phyloP scores from a whole-genome alignment of 1,284 basidiomycete species.

The Laetiporus sulphureus region DNA sequence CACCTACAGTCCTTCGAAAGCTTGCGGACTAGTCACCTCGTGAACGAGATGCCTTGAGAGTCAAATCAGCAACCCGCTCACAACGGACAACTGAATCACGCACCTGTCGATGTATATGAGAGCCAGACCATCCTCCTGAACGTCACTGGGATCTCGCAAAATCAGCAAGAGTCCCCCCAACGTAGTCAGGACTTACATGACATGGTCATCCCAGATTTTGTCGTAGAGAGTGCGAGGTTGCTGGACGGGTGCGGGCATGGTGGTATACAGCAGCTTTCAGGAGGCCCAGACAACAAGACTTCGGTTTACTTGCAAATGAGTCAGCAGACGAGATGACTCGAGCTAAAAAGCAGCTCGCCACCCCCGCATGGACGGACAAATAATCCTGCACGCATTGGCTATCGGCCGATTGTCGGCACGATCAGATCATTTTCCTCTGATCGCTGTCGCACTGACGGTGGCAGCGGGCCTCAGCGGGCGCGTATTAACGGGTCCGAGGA shows the following conservation, averaged over 20 bases:
- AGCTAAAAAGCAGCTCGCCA: neutral
- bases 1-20: slow-evolving; percentile 87
- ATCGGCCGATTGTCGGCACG: no score
- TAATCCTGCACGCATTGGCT: no score
- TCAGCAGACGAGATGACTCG: no score
- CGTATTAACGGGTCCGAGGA: no score
- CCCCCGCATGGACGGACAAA: no score
- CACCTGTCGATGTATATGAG: slow-evolving; percentile 92
- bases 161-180: slow-evolving; percentile 3
- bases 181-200: slow-evolving; percentile 56
- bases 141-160: slow-evolving; percentile 39
- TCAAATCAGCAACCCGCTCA: slow-evolving; percentile 3
- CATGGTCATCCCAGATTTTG: slow-evolving; percentile 95
- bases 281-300: no score
- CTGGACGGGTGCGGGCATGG: slow-evolving; percentile 50
- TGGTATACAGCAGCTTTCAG: neutral
- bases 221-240: slow-evolving; percentile 85
- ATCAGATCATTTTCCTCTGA: no score
- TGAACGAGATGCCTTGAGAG: slow-evolving; percentile 82
- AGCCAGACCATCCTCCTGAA: slow-evolving; percentile 78
- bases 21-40: slow-evolving; percentile 95
- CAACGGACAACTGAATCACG: slow-evolving; percentile 11
- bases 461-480: no score
- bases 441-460: no score
- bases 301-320: no score